Percentiles rank a stretch among this genome's conserved stretches.
Conservation (phyloP, 2,329 filamentous ascomycete genomes). For the Clonostachys solani region DNA sequence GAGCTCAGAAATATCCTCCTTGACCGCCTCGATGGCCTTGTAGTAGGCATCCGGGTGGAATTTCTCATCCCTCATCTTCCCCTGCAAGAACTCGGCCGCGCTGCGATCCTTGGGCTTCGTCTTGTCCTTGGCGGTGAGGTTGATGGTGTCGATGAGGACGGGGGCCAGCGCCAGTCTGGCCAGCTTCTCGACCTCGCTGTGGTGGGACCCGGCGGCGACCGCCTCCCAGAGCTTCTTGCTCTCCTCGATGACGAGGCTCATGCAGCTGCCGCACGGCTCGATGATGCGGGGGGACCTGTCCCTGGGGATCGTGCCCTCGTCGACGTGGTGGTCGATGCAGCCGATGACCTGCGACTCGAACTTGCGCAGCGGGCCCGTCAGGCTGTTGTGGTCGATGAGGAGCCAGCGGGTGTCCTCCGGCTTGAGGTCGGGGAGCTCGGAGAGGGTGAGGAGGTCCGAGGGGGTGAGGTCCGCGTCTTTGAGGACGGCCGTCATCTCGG, state of each 20-base stretch:
- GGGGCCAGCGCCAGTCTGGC: conserved; percentile 65
- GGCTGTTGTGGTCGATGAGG: conserved; percentile 75
- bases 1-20: conserved; percentile 61
- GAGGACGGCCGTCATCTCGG: conserved; percentile 67
- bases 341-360: conserved; percentile 55
- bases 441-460: conserved; percentile 60
- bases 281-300: conserved; percentile 56
- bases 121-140: conserved; percentile 59
- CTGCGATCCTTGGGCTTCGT: conserved; percentile 57
- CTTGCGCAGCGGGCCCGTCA: conserved; percentile 55
- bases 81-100: conserved; percentile 46
- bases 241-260: conserved; percentile 63
- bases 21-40: conserved; percentile 55
- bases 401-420: conserved; percentile 62
- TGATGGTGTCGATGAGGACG: conserved; percentile 69
- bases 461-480: conserved; percentile 51
- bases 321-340: conserved; percentile 76
- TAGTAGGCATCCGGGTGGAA: conserved; percentile 57
- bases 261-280: conserved; percentile 66
- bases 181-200: conserved; percentile 48
- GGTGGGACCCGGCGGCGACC: conserved; percentile 19
- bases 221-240: conserved; percentile 53
- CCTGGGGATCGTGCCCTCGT: conserved; percentile 53
- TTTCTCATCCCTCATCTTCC: conserved; percentile 6
- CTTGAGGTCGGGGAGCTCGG: conserved; percentile 41